A percentile compares a stretch with the other conserved stretches of the same genome.
Conservation (phyloP, 495 filamentous ascomycete species). For the Podospora tetraspora region DNA sequence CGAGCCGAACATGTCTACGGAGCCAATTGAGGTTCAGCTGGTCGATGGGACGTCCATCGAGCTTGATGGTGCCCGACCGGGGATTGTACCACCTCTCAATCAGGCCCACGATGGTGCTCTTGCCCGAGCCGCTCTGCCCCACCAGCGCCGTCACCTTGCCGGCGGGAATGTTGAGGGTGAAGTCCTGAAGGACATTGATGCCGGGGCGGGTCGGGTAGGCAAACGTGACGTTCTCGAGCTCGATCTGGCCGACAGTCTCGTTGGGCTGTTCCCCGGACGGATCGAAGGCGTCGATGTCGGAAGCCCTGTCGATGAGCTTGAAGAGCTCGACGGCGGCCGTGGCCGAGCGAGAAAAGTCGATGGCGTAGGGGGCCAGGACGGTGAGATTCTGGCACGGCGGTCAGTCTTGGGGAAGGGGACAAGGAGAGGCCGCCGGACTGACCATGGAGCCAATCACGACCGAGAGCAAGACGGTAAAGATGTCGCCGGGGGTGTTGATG, state of each 20-base stretch:
- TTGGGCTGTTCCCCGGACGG: constrained; percentile 65
- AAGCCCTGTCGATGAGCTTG: constrained; percentile 76
- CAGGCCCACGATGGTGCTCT: constrained; percentile 84
- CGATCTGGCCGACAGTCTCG: constrained; percentile 65
- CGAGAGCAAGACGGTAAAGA: constrained; percentile 77
- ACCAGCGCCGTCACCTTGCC: constrained; percentile 83
- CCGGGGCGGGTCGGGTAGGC: constrained; percentile 86
- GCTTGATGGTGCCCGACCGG: constrained; percentile 62
- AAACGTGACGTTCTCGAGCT: constrained; percentile 73
- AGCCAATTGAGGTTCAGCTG: constrained; percentile 79
- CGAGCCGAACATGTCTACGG: constrained; percentile 76
- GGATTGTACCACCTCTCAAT: constrained; percentile 88
- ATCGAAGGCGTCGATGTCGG: constrained; percentile 71
- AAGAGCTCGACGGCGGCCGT: constrained; percentile 88
- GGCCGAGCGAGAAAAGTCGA: constrained; percentile 66
- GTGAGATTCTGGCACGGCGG: constrained; percentile 49
- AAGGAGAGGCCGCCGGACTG: neutral
- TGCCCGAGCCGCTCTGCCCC: constrained; percentile 52
- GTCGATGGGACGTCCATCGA: constrained; percentile 75
- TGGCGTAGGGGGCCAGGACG: constrained; percentile 74
- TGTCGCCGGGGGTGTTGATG: constrained; percentile 40
- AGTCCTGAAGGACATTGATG: constrained; percentile 71
- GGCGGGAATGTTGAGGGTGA: constrained; percentile 68
- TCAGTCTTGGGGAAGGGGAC: neutral
- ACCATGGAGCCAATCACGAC: constrained; percentile 78